Base-by-base conservation (phyloP, 192 early-diverging fungal genomes). In the Podochytrium sp. region DNA sequence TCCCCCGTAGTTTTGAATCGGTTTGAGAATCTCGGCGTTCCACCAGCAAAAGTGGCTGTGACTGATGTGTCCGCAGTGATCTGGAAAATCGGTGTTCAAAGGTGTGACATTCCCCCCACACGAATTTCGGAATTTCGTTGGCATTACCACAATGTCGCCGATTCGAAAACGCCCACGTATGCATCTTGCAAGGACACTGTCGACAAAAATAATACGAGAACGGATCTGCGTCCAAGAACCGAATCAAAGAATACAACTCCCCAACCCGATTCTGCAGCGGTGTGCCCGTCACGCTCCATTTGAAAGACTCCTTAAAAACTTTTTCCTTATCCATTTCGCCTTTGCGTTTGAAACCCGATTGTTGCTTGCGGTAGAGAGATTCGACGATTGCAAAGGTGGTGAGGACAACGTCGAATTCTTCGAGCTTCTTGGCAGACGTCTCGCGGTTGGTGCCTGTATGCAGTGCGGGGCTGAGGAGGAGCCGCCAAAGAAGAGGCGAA, bases 241-340 rank as follows among this genome's bases (percentile, higher is more conserved):
- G 88, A 78, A 98, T 94, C 30, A 95, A 85, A 4, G 92, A 93
- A 76, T 93, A 98, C 33, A 98, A 82, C 80, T 98, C 96, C 41
- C 95, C 96, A 6, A 98, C 92, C 14, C 94, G 88, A 76, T 98
- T 98, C 61, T 98, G 96, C 76, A 98, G 82, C 14, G 94, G 94
- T 20, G 96, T 98, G 4, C 96, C 96, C 2, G 90, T 91, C n/a
- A 98, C 79, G 2, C 86, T 89, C 96, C 96, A 98, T 14, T 87
- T 89, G 63, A 79, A 83, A 18, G 90, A 65, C 27, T 85, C 67
- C 2, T 88, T 65, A 20, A 98, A 81, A 20, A 90, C 91, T 5
- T 74, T 63, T 41, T 91, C 90, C 58, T 88, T 89, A 58, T 88
- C 78, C 30, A 92, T 76, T 56, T 71, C 68, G 20, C 85, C 90